Conservation (phyloP, 1,284 basidiomycete species). For the Ustilago tritici region DNA sequence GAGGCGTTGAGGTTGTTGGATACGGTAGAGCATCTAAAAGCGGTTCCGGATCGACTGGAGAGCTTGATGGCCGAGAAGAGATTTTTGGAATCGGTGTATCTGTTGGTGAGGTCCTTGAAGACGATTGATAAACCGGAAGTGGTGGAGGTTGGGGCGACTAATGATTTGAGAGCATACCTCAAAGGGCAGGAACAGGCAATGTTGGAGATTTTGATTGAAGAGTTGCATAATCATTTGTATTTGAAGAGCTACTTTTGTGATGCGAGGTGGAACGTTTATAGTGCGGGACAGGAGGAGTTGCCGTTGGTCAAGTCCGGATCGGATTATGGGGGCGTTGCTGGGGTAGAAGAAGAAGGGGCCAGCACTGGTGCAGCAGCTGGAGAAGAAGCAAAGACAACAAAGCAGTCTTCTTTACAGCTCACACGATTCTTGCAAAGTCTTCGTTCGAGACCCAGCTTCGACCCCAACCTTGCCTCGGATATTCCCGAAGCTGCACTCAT, state of each 20-base stretch:
- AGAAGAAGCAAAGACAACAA: conserved; percentile 2
- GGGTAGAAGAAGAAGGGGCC: not conserved
- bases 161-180: conserved; percentile 89
- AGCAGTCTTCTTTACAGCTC: conserved; percentile 40
- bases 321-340: conserved; percentile 35
- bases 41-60: conserved; percentile 91
- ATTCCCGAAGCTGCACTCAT: conserved; percentile 40
- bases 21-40: conserved; percentile 77
- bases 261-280: conserved; percentile 86
- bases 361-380: not conserved
- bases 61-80: conserved; percentile 95
- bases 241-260: conserved; percentile 97
- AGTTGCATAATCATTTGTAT: conserved; percentile 97
- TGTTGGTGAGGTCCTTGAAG: conserved; percentile 89
- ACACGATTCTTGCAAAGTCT: conserved; percentile 48
- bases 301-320: conserved; percentile 60
- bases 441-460: conserved; percentile 43
- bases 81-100: conserved; percentile 86
- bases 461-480: conserved; percentile 51
- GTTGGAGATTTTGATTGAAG: conserved; percentile 87
- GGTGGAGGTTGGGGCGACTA: conserved; percentile 90
- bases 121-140: conserved; percentile 91
- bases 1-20: conserved; percentile 64
- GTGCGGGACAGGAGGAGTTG: conserved; percentile 78
- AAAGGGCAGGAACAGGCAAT: conserved; percentile 79